Evolutionary conservation across 2,329 filamentous ascomycete genomes (phyloP).

Genomic region (Dryadomyces quercus-mongolicae): DNA sequence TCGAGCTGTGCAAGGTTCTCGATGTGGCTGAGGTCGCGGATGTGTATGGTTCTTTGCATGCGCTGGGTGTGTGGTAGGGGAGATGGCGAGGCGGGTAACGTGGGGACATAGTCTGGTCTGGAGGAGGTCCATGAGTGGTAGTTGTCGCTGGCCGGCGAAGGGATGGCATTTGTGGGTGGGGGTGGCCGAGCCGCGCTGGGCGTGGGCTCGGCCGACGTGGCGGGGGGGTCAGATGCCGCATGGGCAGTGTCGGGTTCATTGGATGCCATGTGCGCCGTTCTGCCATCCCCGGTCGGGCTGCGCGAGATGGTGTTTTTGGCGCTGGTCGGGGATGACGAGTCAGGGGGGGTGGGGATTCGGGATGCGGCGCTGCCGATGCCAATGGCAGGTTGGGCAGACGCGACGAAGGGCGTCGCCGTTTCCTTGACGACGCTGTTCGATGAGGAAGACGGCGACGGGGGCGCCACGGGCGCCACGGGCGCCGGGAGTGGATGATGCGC

Average conservation of each 20-base stretch:
- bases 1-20: slow-evolving; percentile 78
- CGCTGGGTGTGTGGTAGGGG: slow-evolving; percentile 17
- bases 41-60: slow-evolving; percentile 52
- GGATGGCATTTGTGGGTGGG: slow-evolving; percentile 15
- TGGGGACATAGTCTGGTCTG: slow-evolving; percentile 1
- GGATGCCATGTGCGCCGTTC: slow-evolving; percentile 10
- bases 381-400: background rate
- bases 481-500: slow-evolving; percentile 2
- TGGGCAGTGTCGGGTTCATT: background rate
- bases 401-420: background rate
- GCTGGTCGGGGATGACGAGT: slow-evolving; percentile 31
- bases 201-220: slow-evolving; percentile 12
- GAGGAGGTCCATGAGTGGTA: slow-evolving; percentile 12
- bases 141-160: slow-evolving; percentile 24
- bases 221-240: slow-evolving; percentile 2
- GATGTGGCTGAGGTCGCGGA: slow-evolving; percentile 84
- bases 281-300: slow-evolving; percentile 4
- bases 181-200: slow-evolving; percentile 3
- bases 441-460: background rate
- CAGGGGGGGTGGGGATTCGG: slow-evolving; percentile 40
- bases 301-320: background rate
- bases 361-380: slow-evolving; percentile 27
- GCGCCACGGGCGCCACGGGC: background rate
- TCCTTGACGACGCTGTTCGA: background rate
- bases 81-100: slow-evolving; percentile 17